Evolutionary conservation across 2,329 filamentous ascomycete species (phyloP), one percentile per base, ranked within the genome.

Genomic region (Trichoderma pleuroti): DNA sequence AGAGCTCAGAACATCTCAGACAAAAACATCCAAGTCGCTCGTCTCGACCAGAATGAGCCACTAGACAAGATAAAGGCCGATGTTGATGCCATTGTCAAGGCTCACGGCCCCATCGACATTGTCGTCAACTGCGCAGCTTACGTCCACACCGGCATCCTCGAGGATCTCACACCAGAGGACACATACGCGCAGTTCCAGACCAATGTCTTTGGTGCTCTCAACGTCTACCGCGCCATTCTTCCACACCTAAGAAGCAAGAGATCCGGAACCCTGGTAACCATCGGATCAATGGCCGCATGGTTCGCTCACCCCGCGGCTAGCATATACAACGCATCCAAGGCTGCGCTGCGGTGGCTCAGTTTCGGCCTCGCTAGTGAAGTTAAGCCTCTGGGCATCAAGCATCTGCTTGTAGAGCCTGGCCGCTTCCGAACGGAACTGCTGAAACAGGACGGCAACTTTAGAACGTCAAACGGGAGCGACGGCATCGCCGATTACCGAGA

Each of bases 341-440:
- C 68, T 30, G 68, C 68, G 12, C 52, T 70, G 2, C 68, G 68
- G n/a, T 7, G 34, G 12, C 62, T 70, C 11, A 67, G 36, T 16
- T 24, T 60, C 42, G 68, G 68, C 14, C 61, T 70, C 4, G 68
- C 62, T 7, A 28, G 21, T 9, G 68, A 67, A 42, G 62, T 67
- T 11, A 26, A 34, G 14, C 68, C 24, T 5, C 49, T 70, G 2
- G 68, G 68, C 26, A 70, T 72, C 30, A 63, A 63, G 12, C 60
- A 72, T 32, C 49, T 70, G 49, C 68, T 72, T 8, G 52, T 72
- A 3, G 71, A 72, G 30, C 71, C 71, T n/a, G 71, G 71, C 11
- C 62, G 61, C 2, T 72, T 72, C 60, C 68, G 71, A 28, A 72
- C 71, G 2, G 67, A 60, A 16, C 14, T 72, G 21, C 24, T 72